Conservation (phyloP, 805 yeast genomes). For the Deakozyma indianensis region DNA sequence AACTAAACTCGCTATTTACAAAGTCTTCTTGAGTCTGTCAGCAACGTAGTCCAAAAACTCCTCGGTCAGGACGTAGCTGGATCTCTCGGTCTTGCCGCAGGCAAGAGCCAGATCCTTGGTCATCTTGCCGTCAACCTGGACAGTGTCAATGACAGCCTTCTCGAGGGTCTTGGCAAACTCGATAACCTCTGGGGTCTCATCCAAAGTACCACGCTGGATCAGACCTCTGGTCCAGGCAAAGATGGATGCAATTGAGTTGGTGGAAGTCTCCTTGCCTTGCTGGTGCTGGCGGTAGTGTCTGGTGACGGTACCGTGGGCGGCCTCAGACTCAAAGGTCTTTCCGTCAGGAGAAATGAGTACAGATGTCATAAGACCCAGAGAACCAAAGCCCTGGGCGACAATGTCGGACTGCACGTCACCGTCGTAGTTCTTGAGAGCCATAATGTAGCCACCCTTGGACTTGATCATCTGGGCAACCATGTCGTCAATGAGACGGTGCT, state of each 20-base stretch:
- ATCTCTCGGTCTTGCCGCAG: slow-evolving; percentile 71
- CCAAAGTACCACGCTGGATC: slow-evolving; percentile 82
- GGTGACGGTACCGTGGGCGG: slow-evolving; percentile 98
- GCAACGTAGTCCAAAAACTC: slow-evolving; percentile 81
- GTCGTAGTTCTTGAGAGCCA: slow-evolving; percentile 95
- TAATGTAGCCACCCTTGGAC: slow-evolving; percentile 86
- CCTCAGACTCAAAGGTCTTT: slow-evolving; percentile 88
- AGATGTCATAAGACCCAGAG: slow-evolving; percentile 93
- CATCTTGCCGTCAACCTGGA: slow-evolving; percentile 72
- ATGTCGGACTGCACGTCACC: slow-evolving; percentile 96
- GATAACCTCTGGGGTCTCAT: slow-evolving; percentile 71
- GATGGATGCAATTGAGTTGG: slow-evolving; percentile 93
- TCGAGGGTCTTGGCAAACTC: slow-evolving; percentile 69
- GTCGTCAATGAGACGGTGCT: slow-evolving; percentile 92
- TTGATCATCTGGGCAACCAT: slow-evolving; percentile 99
- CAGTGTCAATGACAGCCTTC: slow-evolving; percentile 76
- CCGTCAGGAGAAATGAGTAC: slow-evolving; percentile 97
- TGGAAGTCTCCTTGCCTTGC: slow-evolving; percentile 92
- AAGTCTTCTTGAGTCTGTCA: slow-evolving; percentile 30
- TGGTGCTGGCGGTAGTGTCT: slow-evolving; percentile 94
- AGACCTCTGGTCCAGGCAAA: slow-evolving; percentile 96
- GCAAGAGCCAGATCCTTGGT: slow-evolving; percentile 93
- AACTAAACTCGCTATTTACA: too few relatives aligned
- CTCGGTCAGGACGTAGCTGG: slow-evolving; percentile 75
- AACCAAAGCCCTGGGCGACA: slow-evolving; percentile 97